A percentile compares a stretch with the other conserved stretches of the same genome.
Evolutionary conservation across 73 alveolate genomes (phyloP).

Genomic region (Paramecium sonneborni): DNA sequence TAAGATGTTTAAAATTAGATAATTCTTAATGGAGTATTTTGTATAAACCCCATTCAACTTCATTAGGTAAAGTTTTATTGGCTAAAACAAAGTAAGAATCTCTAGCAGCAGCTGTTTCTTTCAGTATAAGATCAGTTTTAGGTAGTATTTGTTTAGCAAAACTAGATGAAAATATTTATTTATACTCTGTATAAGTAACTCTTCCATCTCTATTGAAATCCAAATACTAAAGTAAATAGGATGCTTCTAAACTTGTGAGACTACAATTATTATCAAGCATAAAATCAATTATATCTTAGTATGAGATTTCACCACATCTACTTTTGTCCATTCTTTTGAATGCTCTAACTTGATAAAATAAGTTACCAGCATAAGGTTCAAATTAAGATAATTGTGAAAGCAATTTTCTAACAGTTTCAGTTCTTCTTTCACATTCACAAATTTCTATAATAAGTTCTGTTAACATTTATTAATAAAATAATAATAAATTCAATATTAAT

Average conservation of each 20-base stretch:
- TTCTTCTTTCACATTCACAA: conserved; percentile 56
- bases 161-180: not conserved
- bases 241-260: conserved; percentile 45
- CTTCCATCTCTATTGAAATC: conserved; percentile 56
- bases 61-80: conserved; percentile 42
- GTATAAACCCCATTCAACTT: conserved; percentile 47
- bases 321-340: conserved; percentile 45
- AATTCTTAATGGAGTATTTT: conserved; percentile 26
- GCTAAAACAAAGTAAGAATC: conserved; percentile 46
- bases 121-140: conserved; percentile 24
- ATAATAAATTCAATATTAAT: not conserved
- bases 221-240: conserved; percentile 25
- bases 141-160: conserved; percentile 46
- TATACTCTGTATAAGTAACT: conserved; percentile 49
- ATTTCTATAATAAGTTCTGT: conserved; percentile 64
- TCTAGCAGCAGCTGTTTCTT: conserved; percentile 53
- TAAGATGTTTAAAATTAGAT: conserved; percentile 12
- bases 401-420: conserved; percentile 25
- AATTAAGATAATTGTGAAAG: not conserved
- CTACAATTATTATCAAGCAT: conserved; percentile 29
- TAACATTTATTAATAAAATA: conserved; percentile 48
- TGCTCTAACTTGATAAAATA: not conserved
- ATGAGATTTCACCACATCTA: conserved; percentile 53
- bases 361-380: conserved; percentile 60
- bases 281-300: conserved; percentile 28